Conservation (phyloP, 768 basidiomycete genomes). For the Mycena rosella region DNA sequence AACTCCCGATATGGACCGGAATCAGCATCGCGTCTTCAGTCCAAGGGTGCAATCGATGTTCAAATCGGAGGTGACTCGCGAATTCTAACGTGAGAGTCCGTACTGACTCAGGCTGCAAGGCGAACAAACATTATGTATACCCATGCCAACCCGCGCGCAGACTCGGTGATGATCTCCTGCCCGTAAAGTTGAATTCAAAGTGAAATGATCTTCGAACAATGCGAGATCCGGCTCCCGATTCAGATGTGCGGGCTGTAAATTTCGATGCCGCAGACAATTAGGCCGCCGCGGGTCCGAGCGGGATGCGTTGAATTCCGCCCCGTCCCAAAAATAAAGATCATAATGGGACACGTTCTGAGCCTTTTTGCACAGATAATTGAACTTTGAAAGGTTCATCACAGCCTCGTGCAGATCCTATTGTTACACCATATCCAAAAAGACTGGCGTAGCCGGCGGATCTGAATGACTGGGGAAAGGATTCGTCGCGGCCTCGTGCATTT, state of each 20-base stretch:
- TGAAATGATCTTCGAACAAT: conserved; percentile 19
- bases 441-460: no score
- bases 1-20: not conserved
- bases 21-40: not conserved
- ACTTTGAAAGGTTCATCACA: no score
- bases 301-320: not conserved
- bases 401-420: no score
- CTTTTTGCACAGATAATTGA: no score
- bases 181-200: not conserved
- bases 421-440: no score
- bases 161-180: not conserved
- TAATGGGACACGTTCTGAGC: no score
- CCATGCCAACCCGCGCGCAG: not conserved
- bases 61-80: not conserved
- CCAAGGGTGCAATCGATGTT: not conserved
- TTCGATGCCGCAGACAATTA: conserved; percentile 1
- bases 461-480: no score
- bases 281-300: not conserved
- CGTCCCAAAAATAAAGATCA: no score
- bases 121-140: not conserved
- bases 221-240: conserved; percentile 24
- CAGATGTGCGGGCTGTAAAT: conserved; percentile 3
- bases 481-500: no score
- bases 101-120: not conserved
- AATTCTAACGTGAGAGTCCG: not conserved